phyloP scores from a whole-genome alignment of 805 yeast species.

The Danielia oregonensis region DNA sequence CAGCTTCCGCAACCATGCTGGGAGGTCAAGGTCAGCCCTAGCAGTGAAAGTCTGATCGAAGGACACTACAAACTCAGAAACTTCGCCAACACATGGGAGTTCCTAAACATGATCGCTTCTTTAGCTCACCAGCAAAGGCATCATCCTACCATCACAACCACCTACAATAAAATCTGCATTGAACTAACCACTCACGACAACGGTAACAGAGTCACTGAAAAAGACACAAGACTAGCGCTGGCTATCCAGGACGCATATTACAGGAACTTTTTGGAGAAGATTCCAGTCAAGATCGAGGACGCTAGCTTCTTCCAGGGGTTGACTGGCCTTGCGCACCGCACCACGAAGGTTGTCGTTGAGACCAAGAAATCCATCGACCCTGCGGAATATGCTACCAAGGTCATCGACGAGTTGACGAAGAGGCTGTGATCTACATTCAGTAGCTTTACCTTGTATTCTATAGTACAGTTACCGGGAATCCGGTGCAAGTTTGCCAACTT shows the following conservation, averaged over 20 bases:
- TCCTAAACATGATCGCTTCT: constrained; percentile 54
- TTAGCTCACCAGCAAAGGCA: constrained; percentile 58
- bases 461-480: constrained; percentile 2
- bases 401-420: constrained; percentile 14
- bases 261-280: constrained; percentile 4
- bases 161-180: constrained; percentile 56
- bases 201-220: constrained; percentile 43
- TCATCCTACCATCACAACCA: constrained; percentile 66
- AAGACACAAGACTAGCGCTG: constrained; percentile 57
- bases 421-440: constrained; percentile 2
- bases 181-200: constrained; percentile 65
- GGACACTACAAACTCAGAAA: constrained; percentile 42
- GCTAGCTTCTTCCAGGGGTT: too few relatives aligned
- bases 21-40: constrained; percentile 2
- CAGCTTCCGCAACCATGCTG: constrained; percentile 32
- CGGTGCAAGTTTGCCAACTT: neutral
- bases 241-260: constrained; percentile 18
- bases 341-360: neutral
- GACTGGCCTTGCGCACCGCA: too few relatives aligned
- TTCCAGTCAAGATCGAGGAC: too few relatives aligned
- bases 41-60: constrained; percentile 19
- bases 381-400: constrained; percentile 7
- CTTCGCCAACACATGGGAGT: constrained; percentile 66
- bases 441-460: neutral
- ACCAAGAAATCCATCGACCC: neutral